Evolutionary conservation across 176 grass and related monocot genomes (phyloP), one percentile per base, ranked within the genome.

Genomic region (Carex scoparia): DNA sequence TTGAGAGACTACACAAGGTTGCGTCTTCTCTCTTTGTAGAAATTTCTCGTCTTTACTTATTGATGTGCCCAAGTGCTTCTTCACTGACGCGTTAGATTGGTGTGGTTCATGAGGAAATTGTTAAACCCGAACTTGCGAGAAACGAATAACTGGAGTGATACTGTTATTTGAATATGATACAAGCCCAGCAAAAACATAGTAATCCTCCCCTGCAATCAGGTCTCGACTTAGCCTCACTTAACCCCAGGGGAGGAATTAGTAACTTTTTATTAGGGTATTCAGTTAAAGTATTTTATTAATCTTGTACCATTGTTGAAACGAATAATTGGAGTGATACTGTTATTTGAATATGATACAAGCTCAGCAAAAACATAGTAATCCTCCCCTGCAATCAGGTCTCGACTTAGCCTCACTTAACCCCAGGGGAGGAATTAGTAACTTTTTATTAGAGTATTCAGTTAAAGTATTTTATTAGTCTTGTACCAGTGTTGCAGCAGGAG

Each of bases 1-100:
- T 99, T 86, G 96, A 99, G 84, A 91, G 96, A 87, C 91, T 99
- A 33, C 93, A 95, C 87, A 99, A 95, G 91, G 96, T 99, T 65
- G 30, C 12, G 10, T 1, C 46, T 56, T 56, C 32, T 61, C 33
- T 2, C 63, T 2, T 13, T 79, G 37, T 81, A 31, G 19, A 27
- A 53, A 58, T 68, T 75, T 79, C 13, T 31, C 16, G 7, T 57
- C 51, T 35, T 31, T 78, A 8, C 73, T 78, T 6, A 15, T 18
- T 11, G 49, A 75, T 49, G 44, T 51, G 42, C 18, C 2, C 49
- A 27, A 74, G n/a, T 49, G 38, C 3, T 73, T 46, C 38, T 73
- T 13, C 57, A n/a, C 4, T 58, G 23, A 9, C 35, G 19, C 57
- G 14, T 84, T 66, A 78, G 60, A 61, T 56, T 57, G 42, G 63